A percentile compares a stretch with the other conserved stretches of the same genome.
Conservation (phyloP, 805 yeast species). For the Tetrapisispora fleetii region DNA sequence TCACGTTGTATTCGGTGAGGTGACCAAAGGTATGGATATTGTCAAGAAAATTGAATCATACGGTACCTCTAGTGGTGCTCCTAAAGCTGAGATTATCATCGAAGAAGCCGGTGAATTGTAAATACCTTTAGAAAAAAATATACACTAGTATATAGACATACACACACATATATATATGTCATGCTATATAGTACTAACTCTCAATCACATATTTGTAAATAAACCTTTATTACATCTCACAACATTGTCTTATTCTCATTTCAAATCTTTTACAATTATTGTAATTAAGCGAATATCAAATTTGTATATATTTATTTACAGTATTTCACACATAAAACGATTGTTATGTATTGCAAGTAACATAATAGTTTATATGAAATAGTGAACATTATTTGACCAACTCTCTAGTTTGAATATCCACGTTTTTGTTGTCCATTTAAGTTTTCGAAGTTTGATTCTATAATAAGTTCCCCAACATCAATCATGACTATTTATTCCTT, state of each 20-base stretch:
- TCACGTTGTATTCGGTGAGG: slow-evolving; percentile 75
- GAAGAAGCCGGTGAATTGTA: slow-evolving; percentile 46
- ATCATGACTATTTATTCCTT: slow-evolving; percentile 63
- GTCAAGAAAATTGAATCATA: slow-evolving; percentile 51
- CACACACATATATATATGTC: background rate
- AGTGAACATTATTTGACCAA: too few relatives aligned
- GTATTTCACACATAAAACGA: too few relatives aligned
- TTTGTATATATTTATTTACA: too few relatives aligned
- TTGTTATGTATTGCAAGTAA: too few relatives aligned
- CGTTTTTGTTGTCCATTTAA: too few relatives aligned
- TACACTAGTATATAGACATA: background rate
- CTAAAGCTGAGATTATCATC: slow-evolving; percentile 54
- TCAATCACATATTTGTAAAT: background rate
- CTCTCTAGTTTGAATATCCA: too few relatives aligned
- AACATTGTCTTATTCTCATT: too few relatives aligned
- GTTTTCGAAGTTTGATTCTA: too few relatives aligned
- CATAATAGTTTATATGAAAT: too few relatives aligned
- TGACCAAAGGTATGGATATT: slow-evolving; percentile 50
- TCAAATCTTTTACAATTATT: too few relatives aligned
- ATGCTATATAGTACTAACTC: background rate
- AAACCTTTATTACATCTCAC: background rate
- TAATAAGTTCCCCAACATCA: background rate
- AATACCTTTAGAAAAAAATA: background rate
- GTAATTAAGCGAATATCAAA: too few relatives aligned
- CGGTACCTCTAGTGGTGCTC: slow-evolving; percentile 60